Conservation (phyloP, 768 basidiomycete genomes). For the Cystofilobasidium ferigula region DNA sequence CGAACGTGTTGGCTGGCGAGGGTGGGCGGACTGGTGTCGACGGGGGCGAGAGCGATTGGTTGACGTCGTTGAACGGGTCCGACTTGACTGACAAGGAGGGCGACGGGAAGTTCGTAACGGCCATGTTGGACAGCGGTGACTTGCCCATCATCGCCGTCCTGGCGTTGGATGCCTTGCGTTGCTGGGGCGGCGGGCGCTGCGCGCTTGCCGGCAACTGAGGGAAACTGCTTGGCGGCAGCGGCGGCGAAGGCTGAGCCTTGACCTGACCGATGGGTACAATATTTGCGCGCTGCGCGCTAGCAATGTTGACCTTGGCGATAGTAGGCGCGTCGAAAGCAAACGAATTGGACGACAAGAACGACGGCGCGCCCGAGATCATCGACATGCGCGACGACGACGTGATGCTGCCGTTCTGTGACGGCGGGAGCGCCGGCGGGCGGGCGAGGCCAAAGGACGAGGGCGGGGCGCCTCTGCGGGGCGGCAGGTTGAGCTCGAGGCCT, state of each 20-base stretch:
- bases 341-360: conserved; percentile 26
- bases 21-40: neutral
- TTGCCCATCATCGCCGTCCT: conserved; percentile 11
- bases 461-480: neutral
- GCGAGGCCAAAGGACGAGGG: conserved; percentile 13
- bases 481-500: conserved; percentile 16
- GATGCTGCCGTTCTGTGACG: neutral
- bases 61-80: conserved; percentile 24
- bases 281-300: conserved; percentile 21
- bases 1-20: conserved; percentile 4
- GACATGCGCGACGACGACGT: conserved; percentile 3
- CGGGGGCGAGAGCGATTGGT: neutral
- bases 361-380: conserved; percentile 9
- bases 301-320: conserved; percentile 24
- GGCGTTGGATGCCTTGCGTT: neutral
- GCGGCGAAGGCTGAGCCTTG: neutral
- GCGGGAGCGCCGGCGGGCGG: neutral
- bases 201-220: neutral
- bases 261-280: conserved; percentile 12
- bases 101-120: neutral
- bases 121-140: conserved; percentile 19
- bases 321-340: conserved; percentile 24
- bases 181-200: neutral
- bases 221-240: conserved; percentile 5
- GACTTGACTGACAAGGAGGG: neutral